Evolutionary conservation across 352 stramenopile species (phyloP).

Genomic region (Phytophthora podocarpi): DNA sequence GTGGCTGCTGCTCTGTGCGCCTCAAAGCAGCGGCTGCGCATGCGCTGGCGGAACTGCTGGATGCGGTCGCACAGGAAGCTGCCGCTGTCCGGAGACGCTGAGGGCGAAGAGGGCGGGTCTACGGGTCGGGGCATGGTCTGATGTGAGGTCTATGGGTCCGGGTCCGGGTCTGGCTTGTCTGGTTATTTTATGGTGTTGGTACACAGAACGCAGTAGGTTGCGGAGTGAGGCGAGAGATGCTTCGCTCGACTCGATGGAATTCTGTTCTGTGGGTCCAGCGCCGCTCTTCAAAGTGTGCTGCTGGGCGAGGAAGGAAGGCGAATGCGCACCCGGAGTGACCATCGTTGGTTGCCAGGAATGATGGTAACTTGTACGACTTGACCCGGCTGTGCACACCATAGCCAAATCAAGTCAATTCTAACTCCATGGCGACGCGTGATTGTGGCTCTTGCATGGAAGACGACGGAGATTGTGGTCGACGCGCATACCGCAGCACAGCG

Average conservation of each 20-base stretch:
- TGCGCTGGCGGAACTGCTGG: conserved; percentile 23
- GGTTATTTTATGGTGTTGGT: too few species aligned
- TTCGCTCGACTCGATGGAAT: too few species aligned
- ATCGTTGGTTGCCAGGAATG: neutral
- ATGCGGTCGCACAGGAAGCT: conserved; percentile 21
- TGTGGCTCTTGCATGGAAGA: neutral
- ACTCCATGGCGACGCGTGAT: neutral
- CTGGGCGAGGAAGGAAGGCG: too few species aligned
- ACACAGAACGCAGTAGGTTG: neutral
- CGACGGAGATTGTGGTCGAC: neutral
- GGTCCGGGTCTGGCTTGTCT: too few species aligned
- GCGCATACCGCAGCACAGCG: too few species aligned
- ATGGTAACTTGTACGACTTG: neutral
- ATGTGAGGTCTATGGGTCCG: too few species aligned
- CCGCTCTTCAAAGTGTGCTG: neutral
- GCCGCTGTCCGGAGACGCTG: neutral
- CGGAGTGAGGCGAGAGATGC: neutral
- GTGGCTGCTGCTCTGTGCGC: neutral
- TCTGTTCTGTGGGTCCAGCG: conserved; percentile 4
- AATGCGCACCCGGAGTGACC: neutral
- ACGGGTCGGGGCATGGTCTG: conserved; percentile 15
- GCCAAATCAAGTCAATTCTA: neutral
- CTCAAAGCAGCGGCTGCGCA: conserved; percentile 23
- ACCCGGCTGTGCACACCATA: too few species aligned
- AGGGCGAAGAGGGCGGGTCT: neutral